phyloP scores from a whole-genome alignment of 305 asterid genomes.

The Fraxinus angustifolia region DNA sequence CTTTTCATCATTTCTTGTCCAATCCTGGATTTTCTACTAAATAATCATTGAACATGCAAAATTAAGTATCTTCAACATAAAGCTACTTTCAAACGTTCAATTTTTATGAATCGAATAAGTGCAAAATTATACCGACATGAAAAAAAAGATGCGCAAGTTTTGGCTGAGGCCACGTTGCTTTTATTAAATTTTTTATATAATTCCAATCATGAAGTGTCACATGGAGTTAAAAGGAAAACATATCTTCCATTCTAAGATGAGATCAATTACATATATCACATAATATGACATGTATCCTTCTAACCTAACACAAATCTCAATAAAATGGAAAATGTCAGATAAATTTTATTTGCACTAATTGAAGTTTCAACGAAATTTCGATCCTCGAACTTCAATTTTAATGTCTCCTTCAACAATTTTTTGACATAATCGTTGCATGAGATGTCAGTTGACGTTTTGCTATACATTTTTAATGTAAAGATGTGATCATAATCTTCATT shows the following conservation, averaged over 20 bases:
- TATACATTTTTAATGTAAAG: not conserved
- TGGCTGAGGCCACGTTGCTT: not conserved
- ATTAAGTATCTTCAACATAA: no score
- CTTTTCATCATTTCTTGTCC: not conserved
- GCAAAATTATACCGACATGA: not conserved
- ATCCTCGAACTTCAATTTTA: not conserved
- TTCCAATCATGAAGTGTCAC: not conserved
- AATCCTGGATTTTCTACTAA: not conserved
- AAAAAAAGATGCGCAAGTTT: not conserved
- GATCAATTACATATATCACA: not conserved
- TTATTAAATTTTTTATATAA: no score
- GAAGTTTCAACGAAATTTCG: not conserved
- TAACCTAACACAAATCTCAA: not conserved
- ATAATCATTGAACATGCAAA: not conserved
- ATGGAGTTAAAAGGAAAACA: not conserved
- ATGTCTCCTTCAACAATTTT: not conserved
- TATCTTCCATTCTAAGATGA: not conserved
- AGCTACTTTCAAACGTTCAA: no score
- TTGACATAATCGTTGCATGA: no score
- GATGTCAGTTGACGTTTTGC: not conserved
- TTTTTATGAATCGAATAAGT: no score
- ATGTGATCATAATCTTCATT: not conserved
- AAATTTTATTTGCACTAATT: no score
- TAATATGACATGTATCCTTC: not conserved
- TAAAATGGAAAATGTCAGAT: not conserved